A percentile compares a stretch with the other conserved stretches of the same genome.
phyloP scores from a whole-genome alignment of 73 alveolate genomes.

The Paramecium biaurelia region DNA sequence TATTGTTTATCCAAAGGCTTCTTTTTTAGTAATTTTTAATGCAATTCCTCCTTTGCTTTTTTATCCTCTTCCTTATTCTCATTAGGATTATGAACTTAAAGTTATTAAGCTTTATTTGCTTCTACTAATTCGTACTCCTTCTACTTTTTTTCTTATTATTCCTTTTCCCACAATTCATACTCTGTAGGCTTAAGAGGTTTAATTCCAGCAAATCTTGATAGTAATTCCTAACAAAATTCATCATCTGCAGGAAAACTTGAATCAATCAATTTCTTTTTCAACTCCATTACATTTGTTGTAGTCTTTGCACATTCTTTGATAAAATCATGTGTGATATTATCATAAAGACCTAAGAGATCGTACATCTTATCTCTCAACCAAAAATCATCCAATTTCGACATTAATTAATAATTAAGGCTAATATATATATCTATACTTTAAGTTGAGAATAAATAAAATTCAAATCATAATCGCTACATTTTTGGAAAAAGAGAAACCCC shows the following conservation, averaged over 20 bases:
- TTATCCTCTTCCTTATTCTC: slow-evolving; percentile 68
- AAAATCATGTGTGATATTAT: not conserved
- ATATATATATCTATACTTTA: not conserved
- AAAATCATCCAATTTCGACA: not conserved
- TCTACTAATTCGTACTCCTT: slow-evolving; percentile 55
- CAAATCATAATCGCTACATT: too few relatives aligned
- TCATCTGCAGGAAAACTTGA: slow-evolving; percentile 53
- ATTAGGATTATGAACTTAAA: slow-evolving; percentile 37
- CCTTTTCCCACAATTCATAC: slow-evolving; percentile 62
- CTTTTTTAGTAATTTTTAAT: slow-evolving; percentile 56
- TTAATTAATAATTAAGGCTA: not conserved
- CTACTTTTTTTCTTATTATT: slow-evolving; percentile 9
- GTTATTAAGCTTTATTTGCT: not conserved
- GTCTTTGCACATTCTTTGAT: not conserved
- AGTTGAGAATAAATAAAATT: not conserved
- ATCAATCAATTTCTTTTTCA: not conserved
- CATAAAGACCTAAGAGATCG: not conserved
- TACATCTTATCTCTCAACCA: not conserved
- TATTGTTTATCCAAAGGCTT: not conserved
- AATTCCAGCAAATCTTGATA: slow-evolving; percentile 38
- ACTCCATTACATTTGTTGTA: not conserved
- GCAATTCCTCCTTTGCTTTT: slow-evolving; percentile 72
- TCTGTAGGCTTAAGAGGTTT: slow-evolving; percentile 15
- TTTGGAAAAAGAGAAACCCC: too few relatives aligned
- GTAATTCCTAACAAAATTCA: slow-evolving; percentile 29